Percentiles rank a stretch among this genome's conserved stretches.
Evolutionary conservation across 2,329 filamentous ascomycete genomes (phyloP).

Genomic region (Nothophoma quercina): DNA sequence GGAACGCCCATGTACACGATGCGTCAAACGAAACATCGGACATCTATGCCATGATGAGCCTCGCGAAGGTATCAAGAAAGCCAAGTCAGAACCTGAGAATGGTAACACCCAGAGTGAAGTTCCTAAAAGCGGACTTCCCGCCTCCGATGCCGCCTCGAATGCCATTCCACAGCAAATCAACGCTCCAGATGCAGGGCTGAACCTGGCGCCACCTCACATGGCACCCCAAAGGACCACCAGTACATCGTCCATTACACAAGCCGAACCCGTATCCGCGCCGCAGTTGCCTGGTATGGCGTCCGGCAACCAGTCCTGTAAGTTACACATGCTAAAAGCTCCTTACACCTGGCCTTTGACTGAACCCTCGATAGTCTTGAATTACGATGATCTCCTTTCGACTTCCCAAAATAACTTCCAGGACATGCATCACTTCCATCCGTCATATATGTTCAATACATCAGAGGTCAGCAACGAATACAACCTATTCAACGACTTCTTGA

Average conservation of each 20-base stretch:
- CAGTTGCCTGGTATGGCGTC: constrained; percentile 68
- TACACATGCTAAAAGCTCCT: constrained; percentile 41
- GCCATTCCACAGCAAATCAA: constrained; percentile 39
- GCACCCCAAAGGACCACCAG: constrained; percentile 46
- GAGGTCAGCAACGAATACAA: constrained; percentile 98
- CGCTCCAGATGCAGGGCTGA: constrained; percentile 48
- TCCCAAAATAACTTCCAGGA: constrained; percentile 88
- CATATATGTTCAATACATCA: constrained; percentile 92
- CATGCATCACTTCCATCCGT: constrained; percentile 92
- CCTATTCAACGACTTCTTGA: constrained; percentile 93
- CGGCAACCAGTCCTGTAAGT: constrained; percentile 79
- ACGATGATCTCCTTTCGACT: constrained; percentile 78
- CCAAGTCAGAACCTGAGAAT: constrained; percentile 64
- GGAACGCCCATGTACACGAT: constrained; percentile 96
- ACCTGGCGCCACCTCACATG: constrained; percentile 46
- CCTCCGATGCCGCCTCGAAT: constrained; percentile 39
- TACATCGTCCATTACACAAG: constrained; percentile 74
- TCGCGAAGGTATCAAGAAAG: constrained; percentile 81
- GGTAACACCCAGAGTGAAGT: constrained; percentile 41
- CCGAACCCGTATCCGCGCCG: constrained; percentile 71
- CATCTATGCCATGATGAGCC: constrained; percentile 98
- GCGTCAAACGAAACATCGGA: constrained; percentile 98
- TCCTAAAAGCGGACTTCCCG: constrained; percentile 38
- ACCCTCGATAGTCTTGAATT: constrained; percentile 70
- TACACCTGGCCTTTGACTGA: constrained; percentile 33